Conservation (phyloP, 1,139 yeast species). For the Nematodospora anomalae region DNA sequence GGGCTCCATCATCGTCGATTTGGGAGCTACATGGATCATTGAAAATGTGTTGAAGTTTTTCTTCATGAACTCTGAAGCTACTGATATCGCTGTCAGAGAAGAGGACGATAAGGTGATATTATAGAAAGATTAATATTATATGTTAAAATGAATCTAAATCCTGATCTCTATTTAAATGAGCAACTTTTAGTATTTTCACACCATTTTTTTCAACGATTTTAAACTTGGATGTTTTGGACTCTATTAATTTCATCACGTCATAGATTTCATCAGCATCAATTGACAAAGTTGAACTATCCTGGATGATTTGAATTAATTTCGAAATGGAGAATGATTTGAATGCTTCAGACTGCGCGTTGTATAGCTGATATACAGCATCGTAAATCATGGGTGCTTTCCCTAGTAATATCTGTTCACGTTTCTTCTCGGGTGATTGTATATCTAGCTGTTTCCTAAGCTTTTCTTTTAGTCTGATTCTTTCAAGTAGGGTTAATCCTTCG, state of each 20-base stretch:
- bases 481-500: constrained; percentile 41
- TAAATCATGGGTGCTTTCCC: constrained; percentile 44
- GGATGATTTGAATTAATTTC: constrained; percentile 27
- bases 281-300: constrained; percentile 38
- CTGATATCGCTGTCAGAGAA: constrained; percentile 75
- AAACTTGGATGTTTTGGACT: constrained; percentile 15
- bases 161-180: constrained; percentile 25
- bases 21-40: constrained; percentile 74
- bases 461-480: constrained; percentile 42
- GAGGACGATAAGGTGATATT: constrained; percentile 14
- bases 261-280: constrained; percentile 31
- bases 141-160: constrained; percentile 22
- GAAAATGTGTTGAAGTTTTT: constrained; percentile 76
- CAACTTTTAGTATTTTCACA: constrained; percentile 29
- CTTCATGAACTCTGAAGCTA: constrained; percentile 89
- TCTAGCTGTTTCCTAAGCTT: constrained; percentile 17
- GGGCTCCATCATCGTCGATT: constrained; percentile 69
- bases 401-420: constrained; percentile 36
- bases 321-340: constrained; percentile 25
- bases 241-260: constrained; percentile 26
- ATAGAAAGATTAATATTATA: constrained; percentile 5
- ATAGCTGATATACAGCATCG: constrained; percentile 35
- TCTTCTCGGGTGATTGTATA: constrained; percentile 28
- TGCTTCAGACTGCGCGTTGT: constrained; percentile 12
- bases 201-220: constrained; percentile 22